Evolutionary conservation across 2,329 filamentous ascomycete species (phyloP).

Genomic region (Trichoderma koningiopsis): DNA sequence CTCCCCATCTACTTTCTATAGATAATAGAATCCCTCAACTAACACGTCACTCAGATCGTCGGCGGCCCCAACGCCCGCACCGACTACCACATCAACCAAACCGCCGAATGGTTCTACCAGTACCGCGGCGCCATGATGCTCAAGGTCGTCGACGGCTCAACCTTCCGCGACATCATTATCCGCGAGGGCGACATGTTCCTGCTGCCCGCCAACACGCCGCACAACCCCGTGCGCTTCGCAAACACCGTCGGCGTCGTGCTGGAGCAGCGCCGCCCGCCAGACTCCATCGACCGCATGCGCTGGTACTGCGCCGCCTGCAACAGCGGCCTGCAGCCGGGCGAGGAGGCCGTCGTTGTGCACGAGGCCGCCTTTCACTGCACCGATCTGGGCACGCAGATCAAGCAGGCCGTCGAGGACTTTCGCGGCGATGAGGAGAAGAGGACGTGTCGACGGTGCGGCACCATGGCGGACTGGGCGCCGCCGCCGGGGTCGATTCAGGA

Average conservation of each 20-base stretch:
- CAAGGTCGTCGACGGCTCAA: constrained; percentile 75
- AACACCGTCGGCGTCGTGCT: constrained; percentile 93
- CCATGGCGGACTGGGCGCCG: constrained; percentile 71
- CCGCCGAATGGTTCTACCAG: constrained; percentile 98
- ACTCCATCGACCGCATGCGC: constrained; percentile 73
- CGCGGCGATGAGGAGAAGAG: constrained; percentile 66
- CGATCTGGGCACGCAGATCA: constrained; percentile 92
- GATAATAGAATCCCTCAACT: background rate
- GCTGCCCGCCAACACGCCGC: constrained; percentile 89
- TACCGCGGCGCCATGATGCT: constrained; percentile 91
- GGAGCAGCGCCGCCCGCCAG: constrained; percentile 76
- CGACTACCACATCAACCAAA: constrained; percentile 98
- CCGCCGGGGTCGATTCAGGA: constrained; percentile 60
- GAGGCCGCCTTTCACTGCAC: constrained; percentile 87
- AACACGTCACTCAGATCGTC: constrained; percentile 63
- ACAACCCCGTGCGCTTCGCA: constrained; percentile 92
- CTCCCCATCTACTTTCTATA: background rate
- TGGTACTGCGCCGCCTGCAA: constrained; percentile 85
- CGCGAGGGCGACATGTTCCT: constrained; percentile 93
- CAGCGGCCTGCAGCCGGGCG: background rate
- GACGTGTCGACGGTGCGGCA: constrained; percentile 76
- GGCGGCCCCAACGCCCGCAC: constrained; percentile 94
- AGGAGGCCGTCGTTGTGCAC: constrained; percentile 62
- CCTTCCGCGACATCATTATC: constrained; percentile 85
- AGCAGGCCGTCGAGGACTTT: constrained; percentile 83